Percentiles rank a stretch among this genome's conserved stretches.
Conservation (phyloP, 2,329 filamentous ascomycete genomes). For the Nothophaeocryptopus gaeumannii region DNA sequence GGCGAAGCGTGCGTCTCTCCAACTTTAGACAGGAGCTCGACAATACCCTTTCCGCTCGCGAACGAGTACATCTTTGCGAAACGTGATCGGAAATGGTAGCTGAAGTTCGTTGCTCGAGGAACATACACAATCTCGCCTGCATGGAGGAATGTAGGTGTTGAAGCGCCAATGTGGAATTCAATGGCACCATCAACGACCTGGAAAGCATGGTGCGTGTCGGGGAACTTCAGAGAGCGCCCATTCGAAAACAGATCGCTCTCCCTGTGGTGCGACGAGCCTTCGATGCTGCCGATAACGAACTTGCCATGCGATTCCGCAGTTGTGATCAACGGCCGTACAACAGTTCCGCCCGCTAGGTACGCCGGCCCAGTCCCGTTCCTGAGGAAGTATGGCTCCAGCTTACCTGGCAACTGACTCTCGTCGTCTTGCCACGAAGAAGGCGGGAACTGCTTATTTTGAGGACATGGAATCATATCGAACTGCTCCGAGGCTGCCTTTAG, state of each 20-base stretch:
- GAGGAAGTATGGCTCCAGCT: conserved; percentile 50
- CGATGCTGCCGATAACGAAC: conserved; percentile 55
- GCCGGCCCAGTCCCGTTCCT: conserved; percentile 50
- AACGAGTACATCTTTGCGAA: conserved; percentile 51
- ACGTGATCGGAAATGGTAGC: conserved; percentile 44
- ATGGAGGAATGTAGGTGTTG: conserved; percentile 36
- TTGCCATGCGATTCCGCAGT: conserved; percentile 48
- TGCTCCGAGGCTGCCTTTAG: conserved; percentile 55
- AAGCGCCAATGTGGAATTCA: conserved; percentile 41
- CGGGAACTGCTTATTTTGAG: conserved; percentile 48
- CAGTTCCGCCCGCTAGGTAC: conserved; percentile 46
- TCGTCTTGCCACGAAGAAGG: conserved; percentile 42
- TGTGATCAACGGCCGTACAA: conserved; percentile 50
- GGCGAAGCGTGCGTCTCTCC: conserved; percentile 22
- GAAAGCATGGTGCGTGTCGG: conserved; percentile 53
- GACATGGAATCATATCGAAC: conserved; percentile 56
- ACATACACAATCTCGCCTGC: conserved; percentile 52
- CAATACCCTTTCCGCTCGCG: conserved; percentile 49
- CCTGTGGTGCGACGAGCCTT: conserved; percentile 42
- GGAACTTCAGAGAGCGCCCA: conserved; percentile 42
- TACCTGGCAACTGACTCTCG: conserved; percentile 43
- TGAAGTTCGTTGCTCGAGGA: conserved; percentile 47
- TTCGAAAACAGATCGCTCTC: conserved; percentile 34
- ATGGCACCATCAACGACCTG: conserved; percentile 49
- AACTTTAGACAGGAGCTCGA: conserved; percentile 43